phyloP scores from a whole-genome alignment of 2,329 filamentous ascomycete species.

The Pyricularia sp. region DNA sequence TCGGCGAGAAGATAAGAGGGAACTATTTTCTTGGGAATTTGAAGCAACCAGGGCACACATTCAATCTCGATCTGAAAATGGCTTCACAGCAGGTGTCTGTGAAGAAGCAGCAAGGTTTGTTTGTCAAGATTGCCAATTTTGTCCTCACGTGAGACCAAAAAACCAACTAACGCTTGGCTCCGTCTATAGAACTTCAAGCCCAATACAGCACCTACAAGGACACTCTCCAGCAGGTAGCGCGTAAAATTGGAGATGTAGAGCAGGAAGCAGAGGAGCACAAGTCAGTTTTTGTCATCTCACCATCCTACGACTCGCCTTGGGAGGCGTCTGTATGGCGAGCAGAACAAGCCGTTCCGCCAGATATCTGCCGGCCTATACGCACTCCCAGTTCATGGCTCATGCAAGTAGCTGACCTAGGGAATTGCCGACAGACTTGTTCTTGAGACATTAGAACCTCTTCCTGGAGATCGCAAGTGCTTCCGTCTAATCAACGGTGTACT shows the following conservation, averaged over 20 bases:
- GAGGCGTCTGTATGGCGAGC: neutral
- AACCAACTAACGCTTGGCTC: neutral
- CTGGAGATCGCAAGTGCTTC: slow-evolving; percentile 88
- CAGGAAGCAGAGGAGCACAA: slow-evolving; percentile 97
- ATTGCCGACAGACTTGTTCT: slow-evolving; percentile 65
- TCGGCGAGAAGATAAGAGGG: neutral
- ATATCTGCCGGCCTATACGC: neutral
- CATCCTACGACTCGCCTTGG: neutral
- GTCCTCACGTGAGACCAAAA: neutral
- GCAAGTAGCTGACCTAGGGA: neutral
- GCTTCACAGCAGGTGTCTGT: slow-evolving; percentile 30
- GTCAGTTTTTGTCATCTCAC: slow-evolving; percentile 44
- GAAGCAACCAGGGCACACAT: neutral
- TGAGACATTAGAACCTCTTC: slow-evolving; percentile 77
- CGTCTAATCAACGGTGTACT: slow-evolving; percentile 97
- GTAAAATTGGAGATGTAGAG: slow-evolving; percentile 96
- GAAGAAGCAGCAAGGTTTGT: slow-evolving; percentile 66
- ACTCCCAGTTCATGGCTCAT: neutral
- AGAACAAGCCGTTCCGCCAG: neutral
- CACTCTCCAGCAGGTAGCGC: slow-evolving; percentile 80
- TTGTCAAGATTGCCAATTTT: neutral
- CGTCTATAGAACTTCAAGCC: slow-evolving; percentile 59
- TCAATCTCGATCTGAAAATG: slow-evolving; percentile 25
- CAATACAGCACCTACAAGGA: slow-evolving; percentile 73
- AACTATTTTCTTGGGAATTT: neutral